Percentiles rank a stretch among this genome's conserved stretches.
phyloP scores from a whole-genome alignment of 1,139 yeast species.

The Candida sojae region DNA sequence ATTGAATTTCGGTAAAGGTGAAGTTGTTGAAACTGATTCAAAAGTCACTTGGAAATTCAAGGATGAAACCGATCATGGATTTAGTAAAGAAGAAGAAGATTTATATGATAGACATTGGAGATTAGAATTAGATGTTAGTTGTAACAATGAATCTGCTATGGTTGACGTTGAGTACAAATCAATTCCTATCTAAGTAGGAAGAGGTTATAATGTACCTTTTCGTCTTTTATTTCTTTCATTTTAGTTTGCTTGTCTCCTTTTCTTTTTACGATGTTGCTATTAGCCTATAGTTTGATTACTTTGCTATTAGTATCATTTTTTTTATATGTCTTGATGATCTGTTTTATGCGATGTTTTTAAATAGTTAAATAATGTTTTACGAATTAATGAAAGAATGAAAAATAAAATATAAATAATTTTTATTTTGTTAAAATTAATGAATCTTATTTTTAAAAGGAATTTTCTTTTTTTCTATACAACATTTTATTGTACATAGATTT shows the following conservation, averaged over 20 bases:
- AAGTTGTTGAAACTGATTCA: conserved; percentile 48
- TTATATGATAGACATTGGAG: conserved; percentile 54
- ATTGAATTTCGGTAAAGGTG: conserved; percentile 54
- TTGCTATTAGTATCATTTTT: not conserved
- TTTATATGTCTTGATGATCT: not conserved
- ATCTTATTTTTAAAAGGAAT: not conserved
- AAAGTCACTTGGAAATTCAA: conserved; percentile 54
- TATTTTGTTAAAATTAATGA: not conserved
- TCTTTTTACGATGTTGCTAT: not conserved
- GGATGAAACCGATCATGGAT: conserved; percentile 57
- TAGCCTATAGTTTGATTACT: not conserved
- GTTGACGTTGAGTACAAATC: conserved; percentile 62
- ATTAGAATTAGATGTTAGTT: conserved; percentile 56
- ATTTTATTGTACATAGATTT: not conserved
- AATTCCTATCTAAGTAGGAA: conserved; percentile 25
- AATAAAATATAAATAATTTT: not conserved
- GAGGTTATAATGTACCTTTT: not conserved
- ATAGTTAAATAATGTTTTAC: conserved; percentile 2
- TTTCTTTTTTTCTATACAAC: no score
- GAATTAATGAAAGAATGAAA: conserved; percentile 2
- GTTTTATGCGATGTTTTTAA: not conserved
- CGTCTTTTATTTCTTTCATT: not conserved
- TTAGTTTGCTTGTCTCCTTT: not conserved
- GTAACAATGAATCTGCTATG: conserved; percentile 61
- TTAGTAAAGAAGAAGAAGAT: conserved; percentile 47